Evolutionary conservation across 2,329 filamentous ascomycete genomes (phyloP), one percentile per base, ranked within the genome.

Genomic region (Alternaria arbusti): DNA sequence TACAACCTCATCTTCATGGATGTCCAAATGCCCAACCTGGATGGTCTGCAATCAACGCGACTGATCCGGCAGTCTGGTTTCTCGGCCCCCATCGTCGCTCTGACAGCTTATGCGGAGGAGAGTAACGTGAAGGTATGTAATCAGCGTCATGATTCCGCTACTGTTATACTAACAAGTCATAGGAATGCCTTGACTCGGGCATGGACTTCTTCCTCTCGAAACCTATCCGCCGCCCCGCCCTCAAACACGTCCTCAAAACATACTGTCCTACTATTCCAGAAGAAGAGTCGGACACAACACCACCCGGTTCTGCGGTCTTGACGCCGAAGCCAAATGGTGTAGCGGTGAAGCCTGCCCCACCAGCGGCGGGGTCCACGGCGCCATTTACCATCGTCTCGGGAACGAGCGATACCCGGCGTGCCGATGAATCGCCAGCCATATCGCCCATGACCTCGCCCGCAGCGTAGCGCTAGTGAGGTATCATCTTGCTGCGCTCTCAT

Each of bases 1-100:
- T 97, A 95, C 76, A 93, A 97, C 70, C 85, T 97, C 25, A 95
- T 97, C 66, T 96, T 97, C 75, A 97, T 97, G 94, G 94, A 97
- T 73, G 91, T 97, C 8, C 93, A 88, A 72, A 97, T 97, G 94
- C 94, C 94, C 4, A 96, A 96, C 66, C 86, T 97, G 13, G 94
- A 97, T 74, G 94, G 94, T 2, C 83, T 97, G 23, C 91, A 97
- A 77, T 94, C 91, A 50, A 97, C 94, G 1, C 87, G 90, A 10
- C 83, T 96, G 32, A 97, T 97, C 71, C 88, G 94, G 7, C 85
- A 93, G 76, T 91, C 95, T 83, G 94, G 94, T 1, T 97, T 96
- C 80, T 89, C 87, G 11, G 91, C 91, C 2, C 94, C 94, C 0
- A 97, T 97, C 65, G 93, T 97, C 13, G 94, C 94, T 0, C 82